Percentiles rank a stretch among this genome's conserved stretches.
phyloP scores from a whole-genome alignment of 345 rosid species.

The Dovyalis caffra region DNA sequence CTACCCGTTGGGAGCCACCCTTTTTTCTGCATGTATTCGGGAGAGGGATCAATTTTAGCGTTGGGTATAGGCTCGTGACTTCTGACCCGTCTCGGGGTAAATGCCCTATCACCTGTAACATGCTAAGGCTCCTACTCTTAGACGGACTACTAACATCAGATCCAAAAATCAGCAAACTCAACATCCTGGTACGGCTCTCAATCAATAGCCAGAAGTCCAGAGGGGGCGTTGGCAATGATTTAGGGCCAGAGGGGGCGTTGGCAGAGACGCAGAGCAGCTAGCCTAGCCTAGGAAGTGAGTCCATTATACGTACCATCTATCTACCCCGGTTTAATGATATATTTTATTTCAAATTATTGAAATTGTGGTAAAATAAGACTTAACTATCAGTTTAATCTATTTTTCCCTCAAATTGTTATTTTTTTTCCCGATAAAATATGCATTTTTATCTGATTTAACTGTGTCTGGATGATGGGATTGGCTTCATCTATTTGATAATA shows the following conservation, averaged over 20 bases:
- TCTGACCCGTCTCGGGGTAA: neutral
- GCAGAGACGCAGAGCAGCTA: neutral
- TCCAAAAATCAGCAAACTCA: neutral
- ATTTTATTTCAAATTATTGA: too few species aligned
- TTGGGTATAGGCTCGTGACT: constrained; percentile 19
- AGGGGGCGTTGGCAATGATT: too few species aligned
- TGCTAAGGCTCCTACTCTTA: neutral
- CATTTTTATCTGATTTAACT: too few species aligned
- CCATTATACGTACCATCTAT: too few species aligned
- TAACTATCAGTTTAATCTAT: too few species aligned
- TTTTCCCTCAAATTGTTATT: too few species aligned
- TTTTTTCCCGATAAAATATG: too few species aligned
- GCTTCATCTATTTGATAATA: too few species aligned
- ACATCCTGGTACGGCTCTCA: neutral
- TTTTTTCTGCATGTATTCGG: constrained; percentile 22
- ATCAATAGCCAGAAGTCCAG: neutral
- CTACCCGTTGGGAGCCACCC: neutral
- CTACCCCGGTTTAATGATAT: too few species aligned
- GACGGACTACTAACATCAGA: neutral
- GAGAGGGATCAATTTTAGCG: constrained; percentile 7
- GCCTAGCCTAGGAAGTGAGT: too few species aligned
- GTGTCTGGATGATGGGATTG: too few species aligned
- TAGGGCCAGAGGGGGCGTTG: neutral
- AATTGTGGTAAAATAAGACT: too few species aligned
- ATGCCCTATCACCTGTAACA: neutral